These are phyloP conservation scores for Dinochytrium kinnereticum DNA, from an alignment of 371 early-diverging fungal species.

Conservation along the genomic window DNA sequence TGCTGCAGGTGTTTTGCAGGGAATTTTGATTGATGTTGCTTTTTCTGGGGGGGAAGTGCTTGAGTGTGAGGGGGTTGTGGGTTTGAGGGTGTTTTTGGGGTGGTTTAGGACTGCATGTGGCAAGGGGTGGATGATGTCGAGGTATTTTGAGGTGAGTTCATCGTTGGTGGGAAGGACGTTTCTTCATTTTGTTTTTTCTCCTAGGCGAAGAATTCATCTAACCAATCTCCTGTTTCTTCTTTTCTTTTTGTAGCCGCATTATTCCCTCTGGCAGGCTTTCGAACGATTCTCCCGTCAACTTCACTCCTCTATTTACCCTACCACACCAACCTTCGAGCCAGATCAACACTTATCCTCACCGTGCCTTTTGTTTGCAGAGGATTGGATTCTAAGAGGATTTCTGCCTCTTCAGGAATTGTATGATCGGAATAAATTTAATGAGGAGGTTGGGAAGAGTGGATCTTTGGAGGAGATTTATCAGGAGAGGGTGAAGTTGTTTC, in stretches of 20 bases:
- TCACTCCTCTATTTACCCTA: background rate
- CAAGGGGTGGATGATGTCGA: background rate
- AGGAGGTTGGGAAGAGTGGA: background rate
- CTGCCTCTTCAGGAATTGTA: conserved; percentile 24
- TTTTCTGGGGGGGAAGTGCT: background rate
- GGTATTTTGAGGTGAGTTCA: conserved; percentile 5
- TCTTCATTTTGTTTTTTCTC: background rate
- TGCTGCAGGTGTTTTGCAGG: background rate
- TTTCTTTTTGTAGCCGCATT: conserved; percentile 22
- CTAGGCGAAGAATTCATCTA: background rate
- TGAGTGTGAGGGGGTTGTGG: background rate
- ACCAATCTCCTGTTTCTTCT: conserved; percentile 14
- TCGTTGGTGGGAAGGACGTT: no score
- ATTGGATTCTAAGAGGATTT: conserved; percentile 36
- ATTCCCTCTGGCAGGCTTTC: conserved; percentile 9
- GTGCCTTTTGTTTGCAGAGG: conserved; percentile 27
- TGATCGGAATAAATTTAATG: conserved; percentile 25
- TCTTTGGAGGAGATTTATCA: background rate
- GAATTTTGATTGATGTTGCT: background rate
- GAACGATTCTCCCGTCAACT: background rate
- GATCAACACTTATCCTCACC: no score
- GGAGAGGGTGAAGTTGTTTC: conserved; percentile 3
- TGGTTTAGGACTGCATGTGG: background rate
- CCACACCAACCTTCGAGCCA: no score
- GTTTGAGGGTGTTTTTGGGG: background rate